A percentile compares a stretch with the other conserved stretches of the same genome.
Conservation (phyloP, 2,329 filamentous ascomycete genomes). For the Aspergillus hortae region DNA sequence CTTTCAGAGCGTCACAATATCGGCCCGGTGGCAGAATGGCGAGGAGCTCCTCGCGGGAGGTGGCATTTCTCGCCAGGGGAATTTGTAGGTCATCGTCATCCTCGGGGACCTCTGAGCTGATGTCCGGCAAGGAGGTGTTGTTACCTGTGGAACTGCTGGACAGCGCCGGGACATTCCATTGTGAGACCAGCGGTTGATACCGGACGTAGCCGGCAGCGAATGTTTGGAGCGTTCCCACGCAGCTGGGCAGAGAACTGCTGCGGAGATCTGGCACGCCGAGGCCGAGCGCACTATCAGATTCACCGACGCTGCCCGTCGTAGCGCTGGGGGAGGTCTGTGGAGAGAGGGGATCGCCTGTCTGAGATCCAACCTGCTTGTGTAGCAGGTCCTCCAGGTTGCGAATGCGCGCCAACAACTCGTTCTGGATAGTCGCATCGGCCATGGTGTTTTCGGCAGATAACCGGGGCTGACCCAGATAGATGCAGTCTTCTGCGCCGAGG, state of each 20-base stretch:
- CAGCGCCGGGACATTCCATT: slow-evolving; percentile 22
- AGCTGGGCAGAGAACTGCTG: slow-evolving; percentile 20
- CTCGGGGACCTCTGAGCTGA: slow-evolving; percentile 24
- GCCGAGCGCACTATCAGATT: slow-evolving; percentile 18
- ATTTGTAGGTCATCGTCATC: slow-evolving; percentile 32
- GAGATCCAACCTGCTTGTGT: slow-evolving; percentile 27
- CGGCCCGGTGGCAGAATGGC: slow-evolving; percentile 31
- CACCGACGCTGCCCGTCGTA: slow-evolving; percentile 22
- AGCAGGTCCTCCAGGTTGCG: slow-evolving; percentile 34
- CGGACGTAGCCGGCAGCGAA: slow-evolving; percentile 35
- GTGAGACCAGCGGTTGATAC: slow-evolving; percentile 31
- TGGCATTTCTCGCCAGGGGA: slow-evolving; percentile 26
- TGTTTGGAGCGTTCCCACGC: slow-evolving; percentile 26
- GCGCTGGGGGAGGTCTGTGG: slow-evolving; percentile 25
- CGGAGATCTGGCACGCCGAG: slow-evolving; percentile 17
- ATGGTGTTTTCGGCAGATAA: slow-evolving; percentile 24
- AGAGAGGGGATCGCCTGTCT: slow-evolving; percentile 20
- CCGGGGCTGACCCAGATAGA: slow-evolving; percentile 35
- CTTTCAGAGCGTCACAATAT: slow-evolving; percentile 36
- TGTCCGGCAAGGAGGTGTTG: slow-evolving; percentile 20
- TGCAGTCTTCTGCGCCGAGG: slow-evolving; percentile 33
- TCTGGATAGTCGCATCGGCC: slow-evolving; percentile 24
- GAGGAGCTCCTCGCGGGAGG: slow-evolving; percentile 28
- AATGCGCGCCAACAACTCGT: slow-evolving; percentile 32
- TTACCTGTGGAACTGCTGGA: neutral